Base-by-base conservation (phyloP, 1,284 basidiomycete species). In the Termitomyces sp. region DNA sequence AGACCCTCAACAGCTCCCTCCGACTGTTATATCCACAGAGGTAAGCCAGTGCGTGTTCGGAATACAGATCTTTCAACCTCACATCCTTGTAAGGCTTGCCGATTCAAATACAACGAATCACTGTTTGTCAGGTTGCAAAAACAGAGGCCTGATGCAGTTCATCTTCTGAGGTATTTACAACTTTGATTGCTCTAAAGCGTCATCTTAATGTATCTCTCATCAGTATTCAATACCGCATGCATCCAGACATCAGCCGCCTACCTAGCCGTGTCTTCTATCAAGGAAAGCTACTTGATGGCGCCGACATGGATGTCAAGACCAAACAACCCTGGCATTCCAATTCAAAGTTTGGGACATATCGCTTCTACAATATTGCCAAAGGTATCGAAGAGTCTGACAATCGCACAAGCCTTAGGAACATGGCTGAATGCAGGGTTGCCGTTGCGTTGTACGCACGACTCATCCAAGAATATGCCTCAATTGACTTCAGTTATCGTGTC, bases 211-310 rank as follows among this genome's bases (percentile, higher is more conserved):
- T 55, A 43, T 59, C 38, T 49, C 17, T 38, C 31, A 40, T 54
- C 58, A 94, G 92, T 62, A 99, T 99, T 46, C 97, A 99, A 73
- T 99, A 99, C 68, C 96, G 97, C 67, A 99, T 99, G 97, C 95
- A 99, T 69, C 96, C 97, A 1, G 86, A 91, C 56, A 99, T 99
- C 67, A 96, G 93, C 61, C 76, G 77, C 48, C 81, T 99, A 30
- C 97, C 97, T 0, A 98, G 94, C 59, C 80, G 79, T 51, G 73
- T 95, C 1, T 99, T 99, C 73, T 99, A 99, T 69, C 74, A 87
- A 51, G 84, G 86, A 4, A 80, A 83, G 46, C 77, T 99, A 17
- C 74, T 82, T 46, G 94, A 99, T 67, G 97, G 97, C 1, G 93
- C 93, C 1, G 79, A 81, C 42, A 98, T 99, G 95, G 88, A 77